Conservation (phyloP, 164 flowering plant genomes). For the Chimonanthus praecox region DNA sequence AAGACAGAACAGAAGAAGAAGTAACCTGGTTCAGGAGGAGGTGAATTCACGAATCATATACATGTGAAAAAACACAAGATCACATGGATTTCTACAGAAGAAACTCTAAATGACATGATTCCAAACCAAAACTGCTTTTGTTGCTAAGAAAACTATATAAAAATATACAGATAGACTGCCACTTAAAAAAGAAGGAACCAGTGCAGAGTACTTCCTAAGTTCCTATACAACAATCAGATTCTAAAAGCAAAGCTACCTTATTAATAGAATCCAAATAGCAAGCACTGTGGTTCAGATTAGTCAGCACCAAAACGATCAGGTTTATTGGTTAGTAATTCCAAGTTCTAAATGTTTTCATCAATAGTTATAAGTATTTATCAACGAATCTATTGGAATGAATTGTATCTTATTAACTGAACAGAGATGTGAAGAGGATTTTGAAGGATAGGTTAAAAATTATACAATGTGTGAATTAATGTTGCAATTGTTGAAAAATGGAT, state of each 20-base stretch:
- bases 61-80: neutral
- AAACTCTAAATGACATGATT: neutral
- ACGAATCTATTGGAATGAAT: neutral
- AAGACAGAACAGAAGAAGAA: slow-evolving; percentile 72
- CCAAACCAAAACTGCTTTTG: neutral
- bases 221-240: neutral
- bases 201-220: too few species aligned
- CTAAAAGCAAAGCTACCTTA: neutral
- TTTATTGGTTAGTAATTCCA: neutral
- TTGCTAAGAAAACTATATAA: neutral
- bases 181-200: neutral
- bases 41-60: slow-evolving; percentile 4
- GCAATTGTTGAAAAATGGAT: neutral
- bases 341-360: neutral
- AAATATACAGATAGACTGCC: neutral
- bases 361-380: too few species aligned
- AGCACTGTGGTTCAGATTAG: neutral
- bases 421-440: neutral
- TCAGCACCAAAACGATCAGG: neutral
- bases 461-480: neutral
- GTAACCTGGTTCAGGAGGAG: slow-evolving; percentile 45
- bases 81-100: neutral
- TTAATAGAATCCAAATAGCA: neutral
- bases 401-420: neutral
- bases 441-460: too few species aligned